Conservation (phyloP, 1,284 basidiomycete genomes). For the Phlebopus sp. region DNA sequence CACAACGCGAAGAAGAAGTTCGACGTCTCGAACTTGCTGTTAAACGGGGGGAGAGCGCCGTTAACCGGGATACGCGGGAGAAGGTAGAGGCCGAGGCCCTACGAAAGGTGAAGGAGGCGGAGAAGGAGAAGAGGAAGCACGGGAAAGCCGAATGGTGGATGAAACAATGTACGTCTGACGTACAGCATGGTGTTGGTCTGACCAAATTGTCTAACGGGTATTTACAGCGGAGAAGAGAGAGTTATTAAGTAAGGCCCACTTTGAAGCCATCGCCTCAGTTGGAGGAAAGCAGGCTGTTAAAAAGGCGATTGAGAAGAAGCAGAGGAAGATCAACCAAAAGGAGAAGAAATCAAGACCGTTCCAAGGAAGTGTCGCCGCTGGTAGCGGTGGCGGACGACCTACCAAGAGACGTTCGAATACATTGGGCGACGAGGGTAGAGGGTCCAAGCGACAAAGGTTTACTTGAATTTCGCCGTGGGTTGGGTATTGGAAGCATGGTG, state of each 20-base stretch:
- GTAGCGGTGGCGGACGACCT: slow-evolving; percentile 5
- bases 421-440: slow-evolving; percentile 8
- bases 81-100: slow-evolving; percentile 69
- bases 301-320: slow-evolving; percentile 85
- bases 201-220: slow-evolving; percentile 5
- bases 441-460: slow-evolving; percentile 23
- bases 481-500: no score
- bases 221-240: slow-evolving; percentile 73
- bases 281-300: slow-evolving; percentile 82
- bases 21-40: slow-evolving; percentile 74
- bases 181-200: background rate
- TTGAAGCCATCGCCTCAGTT: slow-evolving; percentile 68
- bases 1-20: slow-evolving; percentile 69
- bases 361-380: slow-evolving; percentile 30
- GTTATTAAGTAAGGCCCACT: slow-evolving; percentile 69
- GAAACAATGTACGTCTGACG: slow-evolving; percentile 67
- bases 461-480: slow-evolving; percentile 4
- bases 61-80: slow-evolving; percentile 75
- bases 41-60: slow-evolving; percentile 73
- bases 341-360: slow-evolving; percentile 86
- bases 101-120: slow-evolving; percentile 57
- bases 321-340: slow-evolving; percentile 84
- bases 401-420: slow-evolving; percentile 14
- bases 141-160: slow-evolving; percentile 88
- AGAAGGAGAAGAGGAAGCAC: slow-evolving; percentile 67